Evolutionary conservation across 441 rosid species (phyloP).

Genomic region (Pelargonium australe): DNA sequence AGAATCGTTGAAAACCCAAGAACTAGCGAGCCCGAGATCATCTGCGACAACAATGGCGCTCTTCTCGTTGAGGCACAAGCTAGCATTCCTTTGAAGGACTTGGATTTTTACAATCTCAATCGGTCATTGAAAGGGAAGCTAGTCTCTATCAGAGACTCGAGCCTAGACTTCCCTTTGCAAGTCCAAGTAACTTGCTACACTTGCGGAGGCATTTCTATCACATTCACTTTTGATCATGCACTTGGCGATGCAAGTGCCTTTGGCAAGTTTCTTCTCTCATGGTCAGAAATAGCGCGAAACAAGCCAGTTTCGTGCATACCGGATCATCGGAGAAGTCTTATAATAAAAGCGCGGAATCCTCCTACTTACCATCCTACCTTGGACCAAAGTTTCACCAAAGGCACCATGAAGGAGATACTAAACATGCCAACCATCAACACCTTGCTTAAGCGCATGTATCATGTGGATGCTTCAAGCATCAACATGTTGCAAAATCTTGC

Average conservation of each 20-base stretch:
- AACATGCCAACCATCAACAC: slow-evolving; percentile 41
- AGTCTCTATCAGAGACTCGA: slow-evolving; percentile 23
- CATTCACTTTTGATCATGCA: slow-evolving; percentile 80
- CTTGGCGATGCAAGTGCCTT: slow-evolving; percentile 78
- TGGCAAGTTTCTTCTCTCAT: slow-evolving; percentile 47
- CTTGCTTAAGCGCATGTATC: slow-evolving; percentile 63
- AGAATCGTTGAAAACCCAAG: slow-evolving; percentile 40
- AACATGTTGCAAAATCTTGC: slow-evolving; percentile 50
- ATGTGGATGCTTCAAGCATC: slow-evolving; percentile 47
- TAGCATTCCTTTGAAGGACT: slow-evolving; percentile 32
- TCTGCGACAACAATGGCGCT: slow-evolving; percentile 69
- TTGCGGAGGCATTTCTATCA: slow-evolving; percentile 61
- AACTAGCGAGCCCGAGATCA: slow-evolving; percentile 48
- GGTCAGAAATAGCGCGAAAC: slow-evolving; percentile 60
- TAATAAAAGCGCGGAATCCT: slow-evolving; percentile 44
- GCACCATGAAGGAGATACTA: slow-evolving; percentile 55
- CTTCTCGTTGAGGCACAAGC: slow-evolving; percentile 50
- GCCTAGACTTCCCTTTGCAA: slow-evolving; percentile 46
- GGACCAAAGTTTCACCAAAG: slow-evolving; percentile 46
- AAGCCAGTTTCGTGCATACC: slow-evolving; percentile 52
- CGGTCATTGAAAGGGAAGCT: slow-evolving; percentile 44
- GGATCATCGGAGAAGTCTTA: slow-evolving; percentile 55
- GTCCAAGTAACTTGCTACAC: slow-evolving; percentile 48
- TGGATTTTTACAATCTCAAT: slow-evolving; percentile 56
- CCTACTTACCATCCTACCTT: slow-evolving; percentile 47